Base-by-base conservation (phyloP, 2,329 filamentous ascomycete species). In the Polytolypa hystricis region DNA sequence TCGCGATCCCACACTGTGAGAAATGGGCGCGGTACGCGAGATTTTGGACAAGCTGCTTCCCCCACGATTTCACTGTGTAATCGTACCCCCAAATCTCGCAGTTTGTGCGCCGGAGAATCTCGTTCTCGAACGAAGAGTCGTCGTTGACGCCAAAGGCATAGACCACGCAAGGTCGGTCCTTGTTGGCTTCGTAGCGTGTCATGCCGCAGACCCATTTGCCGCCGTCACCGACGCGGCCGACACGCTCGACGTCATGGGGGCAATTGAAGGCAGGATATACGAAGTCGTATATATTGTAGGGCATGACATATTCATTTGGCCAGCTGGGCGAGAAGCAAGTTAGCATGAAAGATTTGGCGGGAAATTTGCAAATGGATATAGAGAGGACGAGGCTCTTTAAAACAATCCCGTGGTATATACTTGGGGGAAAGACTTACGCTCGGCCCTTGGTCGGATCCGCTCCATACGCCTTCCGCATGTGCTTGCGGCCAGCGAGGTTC, bases 201-300 rank as follows among this genome's bases (percentile, higher is more conserved):
- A 63, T 60, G 25, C 61, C 61, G 45, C 61, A 65, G 10, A 64
- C 54, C 56, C 59, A 62, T 42, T 65, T 65, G 15, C 62, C 62
- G n/a, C 62, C 61, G 26, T 64, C 60, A 19, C 61, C 61, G 4
- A 61, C 43, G 4, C 52, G 47, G 3, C 61, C 61, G 2, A 65
- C 47, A 5, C 62, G 53, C 40, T 62, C 56, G 11, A 64, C 50
- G 20, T 63, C 60, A 37, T 60, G 54, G 3, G 62, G 62, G 44
- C 61, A 65, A 31, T 51, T 54, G 45, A 58, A 65, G 1, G 57
- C 52, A 2, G 61, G 52, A 4, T 57, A 58, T 15, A 56, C 52
- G 44, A 63, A 61, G 42, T 65, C 62, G 58, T 60, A 65, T 10
- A 63, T 18, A 7, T 35, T 38, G 15, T 36, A 41, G 10, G 41